Conservation (phyloP, 179 eudicot genomes). For the Kewa caespitosa region DNA sequence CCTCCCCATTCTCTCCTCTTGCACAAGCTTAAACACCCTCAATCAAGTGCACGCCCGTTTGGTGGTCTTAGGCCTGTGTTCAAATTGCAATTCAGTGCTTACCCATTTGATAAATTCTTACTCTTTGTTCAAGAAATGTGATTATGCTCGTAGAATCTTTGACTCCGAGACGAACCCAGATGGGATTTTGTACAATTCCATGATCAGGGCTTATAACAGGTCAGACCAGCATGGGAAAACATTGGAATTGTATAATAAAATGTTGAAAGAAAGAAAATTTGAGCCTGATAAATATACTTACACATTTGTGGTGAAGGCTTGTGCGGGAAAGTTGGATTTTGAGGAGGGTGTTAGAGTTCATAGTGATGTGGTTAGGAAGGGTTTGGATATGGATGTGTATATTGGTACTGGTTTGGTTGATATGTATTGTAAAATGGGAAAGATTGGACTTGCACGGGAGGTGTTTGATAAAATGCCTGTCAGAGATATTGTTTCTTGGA, state of each 20-base stretch:
- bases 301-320: slow-evolving; percentile 63
- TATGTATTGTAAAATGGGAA: slow-evolving; percentile 64
- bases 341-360: slow-evolving; percentile 50
- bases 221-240: slow-evolving; percentile 34
- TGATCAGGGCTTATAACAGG: slow-evolving; percentile 61
- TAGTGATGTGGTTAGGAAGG: slow-evolving; percentile 34
- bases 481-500: slow-evolving; percentile 65
- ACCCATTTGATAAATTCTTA: slow-evolving; percentile 54
- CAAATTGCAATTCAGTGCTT: slow-evolving; percentile 24
- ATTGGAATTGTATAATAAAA: slow-evolving; percentile 41
- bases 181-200: slow-evolving; percentile 52
- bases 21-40: slow-evolving; percentile 31
- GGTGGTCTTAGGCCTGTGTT: slow-evolving; percentile 37
- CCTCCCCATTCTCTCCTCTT: slow-evolving; percentile 18
- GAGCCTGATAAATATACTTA: slow-evolving; percentile 64
- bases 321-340: slow-evolving; percentile 47
- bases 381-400: slow-evolving; percentile 50
- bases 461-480: slow-evolving; percentile 66
- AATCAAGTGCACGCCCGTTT: slow-evolving; percentile 49
- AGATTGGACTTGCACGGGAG: slow-evolving; percentile 38
- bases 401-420: slow-evolving; percentile 58
- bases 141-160: slow-evolving; percentile 45
- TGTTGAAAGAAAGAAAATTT: slow-evolving; percentile 33
- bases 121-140: slow-evolving; percentile 40
- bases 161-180: slow-evolving; percentile 48